Base-by-base conservation (phyloP, 495 filamentous ascomycete genomes). In the Aspergillus coremiiformis region DNA sequence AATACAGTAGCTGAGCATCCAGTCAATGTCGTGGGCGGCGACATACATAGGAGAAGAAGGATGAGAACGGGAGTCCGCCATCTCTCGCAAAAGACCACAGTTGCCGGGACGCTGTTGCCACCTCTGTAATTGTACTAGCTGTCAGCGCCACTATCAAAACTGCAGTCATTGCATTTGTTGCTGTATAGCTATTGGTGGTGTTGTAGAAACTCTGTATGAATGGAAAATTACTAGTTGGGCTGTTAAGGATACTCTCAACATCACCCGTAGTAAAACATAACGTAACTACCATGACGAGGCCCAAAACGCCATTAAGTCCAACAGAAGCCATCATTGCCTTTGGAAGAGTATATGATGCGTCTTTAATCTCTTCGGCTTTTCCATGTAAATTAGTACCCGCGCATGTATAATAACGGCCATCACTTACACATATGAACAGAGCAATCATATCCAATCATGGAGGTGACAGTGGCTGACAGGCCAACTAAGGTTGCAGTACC, bases 21-120 rank as follows among this genome's bases (percentile, higher is more conserved):
- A 11, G 7, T 5, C 9, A 2, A 26, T 39, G 29, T 15, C 49
- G 10, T 7, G 3, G 9, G 1, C 11, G 29, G 17, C 26, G 22
- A 51, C 71, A 55, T 67, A 80, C 77, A 60, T 72, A 65, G 39
- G 66, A 63, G 39, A 83, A 70, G 58, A 74, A 78, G 0, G 54
- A 57, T 9, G 76, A 79, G 53, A 78, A 82, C 11, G 80, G 81
- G 8, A 82, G 61, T 2, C 81, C 80, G 10, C 66, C 55, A 52
- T 83, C 80, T 19, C 80, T 66, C 5, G 78, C 78, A 63, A 80
- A 84, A 4, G 78, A 74, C 71, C 72, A 81, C 1, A 82, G 67
- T 62, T 82, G 80, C 0, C 79, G 69, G 9, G 78, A 81, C 10
- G 78, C 73, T 0, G 79, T 80, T 6, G 80, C 75, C 12, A 80